Percentiles rank a stretch among this genome's conserved stretches.
Conservation (phyloP, 352 stramenopile genomes). For the Thalassiosira exigua region DNA sequence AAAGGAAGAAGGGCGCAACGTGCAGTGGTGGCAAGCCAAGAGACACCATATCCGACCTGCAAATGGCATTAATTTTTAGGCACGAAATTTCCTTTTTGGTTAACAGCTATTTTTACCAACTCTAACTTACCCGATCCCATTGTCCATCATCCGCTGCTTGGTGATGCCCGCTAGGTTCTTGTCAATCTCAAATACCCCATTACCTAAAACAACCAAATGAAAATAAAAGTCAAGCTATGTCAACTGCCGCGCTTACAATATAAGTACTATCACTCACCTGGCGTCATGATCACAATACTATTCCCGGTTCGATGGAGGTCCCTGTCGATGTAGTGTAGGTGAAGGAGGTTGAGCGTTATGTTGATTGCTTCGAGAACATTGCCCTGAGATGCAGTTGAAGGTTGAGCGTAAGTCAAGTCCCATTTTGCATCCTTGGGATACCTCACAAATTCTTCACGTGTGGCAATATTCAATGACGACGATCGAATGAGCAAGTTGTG, state of each 20-base stretch:
- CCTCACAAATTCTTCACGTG: slow-evolving; percentile 87
- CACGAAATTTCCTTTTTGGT: too few relatives aligned
- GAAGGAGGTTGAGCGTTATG: slow-evolving; percentile 96
- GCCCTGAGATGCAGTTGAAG: slow-evolving; percentile 91
- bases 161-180: slow-evolving; percentile 92
- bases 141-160: slow-evolving; percentile 99
- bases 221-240: too few relatives aligned
- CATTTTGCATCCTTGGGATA: slow-evolving; percentile 89
- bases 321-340: slow-evolving; percentile 98
- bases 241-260: too few relatives aligned
- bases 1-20: slow-evolving; percentile 96
- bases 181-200: slow-evolving; percentile 95
- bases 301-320: slow-evolving; percentile 95
- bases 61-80: too few relatives aligned
- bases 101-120: too few relatives aligned
- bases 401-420: slow-evolving; percentile 87
- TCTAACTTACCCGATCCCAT: slow-evolving; percentile 98
- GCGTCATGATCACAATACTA: slow-evolving; percentile 94
- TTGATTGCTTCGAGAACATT: slow-evolving; percentile 99
- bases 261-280: too few relatives aligned
- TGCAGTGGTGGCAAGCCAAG: slow-evolving; percentile 94
- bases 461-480: neutral
- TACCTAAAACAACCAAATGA: too few relatives aligned
- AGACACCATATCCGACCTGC: slow-evolving; percentile 98
- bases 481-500: neutral